phyloP scores from a whole-genome alignment of 176 grass and related monocot species.

The Coix lacrymajobi region DNA sequence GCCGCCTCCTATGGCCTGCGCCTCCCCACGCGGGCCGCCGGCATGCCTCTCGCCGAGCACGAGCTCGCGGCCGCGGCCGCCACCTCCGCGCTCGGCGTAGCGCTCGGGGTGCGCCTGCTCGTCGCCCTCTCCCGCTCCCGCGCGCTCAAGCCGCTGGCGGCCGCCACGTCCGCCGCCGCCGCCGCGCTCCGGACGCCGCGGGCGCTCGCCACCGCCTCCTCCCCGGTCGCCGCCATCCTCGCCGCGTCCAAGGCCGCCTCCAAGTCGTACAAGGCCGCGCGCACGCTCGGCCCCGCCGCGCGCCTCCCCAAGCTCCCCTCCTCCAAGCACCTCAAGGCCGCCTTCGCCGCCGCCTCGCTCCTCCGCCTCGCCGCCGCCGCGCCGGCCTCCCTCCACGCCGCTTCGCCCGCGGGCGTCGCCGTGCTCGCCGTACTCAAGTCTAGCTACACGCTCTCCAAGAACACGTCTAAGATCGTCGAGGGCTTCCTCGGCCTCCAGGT shows the following conservation, averaged over 20 bases:
- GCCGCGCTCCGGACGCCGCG: constrained; percentile 59
- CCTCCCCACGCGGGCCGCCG: constrained; percentile 10
- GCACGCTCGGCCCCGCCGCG: constrained; percentile 38
- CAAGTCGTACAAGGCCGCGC: constrained; percentile 77
- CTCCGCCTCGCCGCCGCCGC: constrained; percentile 47
- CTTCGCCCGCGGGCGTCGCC: constrained; percentile 32
- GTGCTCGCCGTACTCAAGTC: constrained; percentile 65
- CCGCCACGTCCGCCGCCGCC: constrained; percentile 51
- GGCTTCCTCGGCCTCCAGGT: constrained; percentile 82
- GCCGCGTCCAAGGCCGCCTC: constrained; percentile 70
- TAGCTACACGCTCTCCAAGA: constrained; percentile 72
- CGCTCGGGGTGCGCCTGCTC: constrained; percentile 40
- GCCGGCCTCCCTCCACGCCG: not conserved
- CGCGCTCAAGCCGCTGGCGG: constrained; percentile 58
- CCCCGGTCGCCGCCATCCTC: constrained; percentile 51
- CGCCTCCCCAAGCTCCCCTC: constrained; percentile 24
- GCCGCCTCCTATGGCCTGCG: constrained; percentile 42
- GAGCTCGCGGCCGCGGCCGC: constrained; percentile 13
- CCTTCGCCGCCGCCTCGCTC: constrained; percentile 50
- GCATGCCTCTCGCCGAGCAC: constrained; percentile 15
- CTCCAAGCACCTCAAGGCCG: constrained; percentile 53
- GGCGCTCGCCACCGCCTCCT: constrained; percentile 32
- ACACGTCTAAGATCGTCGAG: constrained; percentile 69
- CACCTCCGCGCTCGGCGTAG: constrained; percentile 49
- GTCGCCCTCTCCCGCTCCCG: constrained; percentile 42